Evolutionary conservation across 345 rosid species (phyloP).

Genomic region (Odontarrhena argentea): DNA sequence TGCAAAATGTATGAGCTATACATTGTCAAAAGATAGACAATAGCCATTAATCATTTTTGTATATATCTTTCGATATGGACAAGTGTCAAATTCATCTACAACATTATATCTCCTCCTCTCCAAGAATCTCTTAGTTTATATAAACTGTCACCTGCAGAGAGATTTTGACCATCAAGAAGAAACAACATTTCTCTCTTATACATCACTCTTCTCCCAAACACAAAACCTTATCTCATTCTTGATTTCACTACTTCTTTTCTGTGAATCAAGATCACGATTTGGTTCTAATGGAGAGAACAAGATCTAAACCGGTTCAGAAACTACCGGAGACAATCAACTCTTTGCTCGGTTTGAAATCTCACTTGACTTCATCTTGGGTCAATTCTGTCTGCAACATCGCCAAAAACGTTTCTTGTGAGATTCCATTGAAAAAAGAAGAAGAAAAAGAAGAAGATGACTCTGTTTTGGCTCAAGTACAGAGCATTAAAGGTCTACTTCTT

Average conservation of each 20-base stretch:
- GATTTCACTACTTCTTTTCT: constrained; percentile 1
- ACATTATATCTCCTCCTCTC: background rate
- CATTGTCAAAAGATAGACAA: background rate
- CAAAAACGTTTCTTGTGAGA: constrained; percentile 37
- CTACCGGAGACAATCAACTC: constrained; percentile 65
- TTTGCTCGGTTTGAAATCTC: constrained; percentile 63
- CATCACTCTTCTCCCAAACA: no score
- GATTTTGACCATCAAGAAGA: constrained; percentile 4
- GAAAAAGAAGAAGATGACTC: constrained; percentile 47
- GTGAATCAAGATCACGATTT: constrained; percentile 19
- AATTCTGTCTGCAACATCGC: constrained; percentile 59
- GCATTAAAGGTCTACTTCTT: constrained; percentile 45
- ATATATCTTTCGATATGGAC: constrained; percentile 21
- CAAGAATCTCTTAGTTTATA: background rate
- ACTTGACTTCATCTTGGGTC: constrained; percentile 62
- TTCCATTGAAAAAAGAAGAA: constrained; percentile 28
- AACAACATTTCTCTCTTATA: constrained; percentile 21
- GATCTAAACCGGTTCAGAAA: constrained; percentile 45
- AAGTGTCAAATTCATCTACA: constrained; percentile 30
- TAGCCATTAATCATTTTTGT: background rate
- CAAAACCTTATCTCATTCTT: no score
- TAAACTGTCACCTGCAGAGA: constrained; percentile 11
- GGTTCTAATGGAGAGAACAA: constrained; percentile 37
- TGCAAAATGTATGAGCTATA: background rate
- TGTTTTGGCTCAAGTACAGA: constrained; percentile 35